phyloP scores from a whole-genome alignment of 2,329 filamentous ascomycete genomes.

The Pezicula neosporulosa region DNA sequence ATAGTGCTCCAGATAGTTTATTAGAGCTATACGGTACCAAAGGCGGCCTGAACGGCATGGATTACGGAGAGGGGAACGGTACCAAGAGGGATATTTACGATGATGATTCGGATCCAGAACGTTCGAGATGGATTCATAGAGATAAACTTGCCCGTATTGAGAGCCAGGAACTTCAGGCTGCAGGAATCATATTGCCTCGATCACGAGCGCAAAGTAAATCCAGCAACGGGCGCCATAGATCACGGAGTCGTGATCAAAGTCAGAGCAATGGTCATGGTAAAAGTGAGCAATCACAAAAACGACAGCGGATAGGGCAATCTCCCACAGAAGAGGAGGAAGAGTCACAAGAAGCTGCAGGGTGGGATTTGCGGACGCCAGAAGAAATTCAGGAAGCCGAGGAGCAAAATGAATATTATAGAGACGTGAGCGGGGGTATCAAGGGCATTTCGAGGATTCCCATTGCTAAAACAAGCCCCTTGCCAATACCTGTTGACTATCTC shows the following conservation, averaged over 20 bases:
- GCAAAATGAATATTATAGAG: conserved; percentile 47
- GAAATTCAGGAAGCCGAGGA: conserved; percentile 61
- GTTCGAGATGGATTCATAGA: conserved; percentile 80
- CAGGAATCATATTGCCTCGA: conserved; percentile 62
- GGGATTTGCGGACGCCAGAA: conserved; percentile 74
- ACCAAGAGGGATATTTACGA: conserved; percentile 19
- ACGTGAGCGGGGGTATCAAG: conserved; percentile 49
- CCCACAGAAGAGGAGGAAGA: conserved; percentile 35
- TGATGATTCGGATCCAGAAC: conserved; percentile 44
- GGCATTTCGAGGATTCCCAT: conserved; percentile 82
- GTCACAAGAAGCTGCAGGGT: conserved; percentile 42
- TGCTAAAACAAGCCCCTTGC: conserved; percentile 73
- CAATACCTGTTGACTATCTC: conserved; percentile 67
- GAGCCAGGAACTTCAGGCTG: conserved; percentile 74
- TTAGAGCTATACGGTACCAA: conserved; percentile 37
- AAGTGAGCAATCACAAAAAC: conserved; percentile 32
- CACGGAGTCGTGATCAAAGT: conserved; percentile 29
- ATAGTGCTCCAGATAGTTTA: conserved; percentile 42
- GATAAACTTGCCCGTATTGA: conserved; percentile 83
- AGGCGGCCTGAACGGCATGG: conserved; percentile 21
- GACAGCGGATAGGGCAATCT: conserved; percentile 32
- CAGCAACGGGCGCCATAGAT: conserved; percentile 32
- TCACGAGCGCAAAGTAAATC: conserved; percentile 49
- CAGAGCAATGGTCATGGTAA: conserved; percentile 26
- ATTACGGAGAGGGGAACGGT: conserved; percentile 20